Percentiles rank a stretch among this genome's conserved stretches.
phyloP scores from a whole-genome alignment of 352 stramenopile species.

The Globisporangium nagaii region DNA sequence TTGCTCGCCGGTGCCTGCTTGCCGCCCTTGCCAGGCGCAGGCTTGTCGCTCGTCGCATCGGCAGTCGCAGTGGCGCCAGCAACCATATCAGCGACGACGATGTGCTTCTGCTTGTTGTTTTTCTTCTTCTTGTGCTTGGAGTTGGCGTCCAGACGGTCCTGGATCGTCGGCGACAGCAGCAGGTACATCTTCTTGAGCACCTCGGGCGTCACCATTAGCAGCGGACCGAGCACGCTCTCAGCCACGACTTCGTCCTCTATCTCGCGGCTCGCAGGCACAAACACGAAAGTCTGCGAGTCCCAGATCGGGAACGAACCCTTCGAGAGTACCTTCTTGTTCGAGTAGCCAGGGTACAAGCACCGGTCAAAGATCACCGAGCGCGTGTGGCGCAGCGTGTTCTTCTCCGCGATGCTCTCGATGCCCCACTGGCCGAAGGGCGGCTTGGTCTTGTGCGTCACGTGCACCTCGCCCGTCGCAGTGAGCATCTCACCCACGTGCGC shows the following conservation, averaged over 20 bases:
- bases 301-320: slow-evolving; percentile 95
- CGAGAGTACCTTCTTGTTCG: slow-evolving; percentile 94
- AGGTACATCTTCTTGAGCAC: slow-evolving; percentile 64
- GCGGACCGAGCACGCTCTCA: neutral
- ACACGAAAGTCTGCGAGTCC: slow-evolving; percentile 95
- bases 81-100: neutral
- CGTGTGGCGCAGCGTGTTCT: slow-evolving; percentile 37
- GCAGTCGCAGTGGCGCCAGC: neutral
- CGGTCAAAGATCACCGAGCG: slow-evolving; percentile 92
- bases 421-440: slow-evolving; percentile 86
- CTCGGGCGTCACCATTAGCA: slow-evolving; percentile 49
- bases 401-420: slow-evolving; percentile 60
- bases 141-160: slow-evolving; percentile 45
- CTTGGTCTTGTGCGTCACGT: slow-evolving; percentile 96
- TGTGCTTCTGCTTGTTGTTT: slow-evolving; percentile 23
- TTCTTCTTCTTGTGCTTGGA: slow-evolving; percentile 39
- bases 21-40: neutral
- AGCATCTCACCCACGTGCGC: slow-evolving; percentile 40
- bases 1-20: slow-evolving; percentile 12
- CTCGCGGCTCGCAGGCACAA: slow-evolving; percentile 38
- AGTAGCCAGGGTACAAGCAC: slow-evolving; percentile 90
- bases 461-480: slow-evolving; percentile 79
- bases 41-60: slow-evolving; percentile 4
- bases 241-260: slow-evolving; percentile 7
- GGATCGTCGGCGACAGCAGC: slow-evolving; percentile 52